Evolutionary conservation across 176 grass and related monocot genomes (phyloP), one percentile per base, ranked within the genome.

Genomic region (Thinopyrum elongatum): DNA sequence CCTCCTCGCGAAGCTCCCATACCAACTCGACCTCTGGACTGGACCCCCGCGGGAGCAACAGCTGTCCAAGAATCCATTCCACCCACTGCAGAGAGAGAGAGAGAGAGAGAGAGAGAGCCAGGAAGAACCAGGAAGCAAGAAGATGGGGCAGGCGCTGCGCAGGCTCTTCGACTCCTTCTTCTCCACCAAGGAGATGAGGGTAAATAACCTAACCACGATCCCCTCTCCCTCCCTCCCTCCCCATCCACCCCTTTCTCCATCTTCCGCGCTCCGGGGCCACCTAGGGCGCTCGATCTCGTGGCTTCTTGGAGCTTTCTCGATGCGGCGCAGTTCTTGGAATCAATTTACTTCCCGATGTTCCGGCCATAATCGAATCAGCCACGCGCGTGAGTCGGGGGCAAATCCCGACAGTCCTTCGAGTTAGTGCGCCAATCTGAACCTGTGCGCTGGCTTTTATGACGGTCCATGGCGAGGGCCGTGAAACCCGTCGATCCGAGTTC

Each of bases 171-270:
- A 97, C 79, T 27, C 86, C 44, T 93, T 97, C 86, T 97, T 97
- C 89, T 94, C 92, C 82, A 92, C 90, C 81, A 97, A 89, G 84
- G 95, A 97, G 84, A 97, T 97, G 95, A 81, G 95, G 90, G 95
- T 97, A 83, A 30, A 19, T 3, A 5, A 3, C 29, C 80, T 14
- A 81, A 8, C 16, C 72, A 4, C 39, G 44, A 39, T n/a, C 14
- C 13, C 33, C 7, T 21, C 17, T 7, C n/a, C 11, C 59, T 1
- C 9, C 25, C 70, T 10, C 21, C 36, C 17, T 83, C 34, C 7
- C 4, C 11, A 17, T 23, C 60, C 10, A 14, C 42, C 41, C 3
- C 11, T 44, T 44, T 44, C 42, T 4, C 42, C 42, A 44, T 44
- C 42, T 44, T 17, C 27, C 1, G 2, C n/a, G 31, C 70, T 39